Evolutionary conservation across 352 stramenopile species (phyloP), one percentile per base, ranked within the genome.

Genomic region (Phytopythium montanum): DNA sequence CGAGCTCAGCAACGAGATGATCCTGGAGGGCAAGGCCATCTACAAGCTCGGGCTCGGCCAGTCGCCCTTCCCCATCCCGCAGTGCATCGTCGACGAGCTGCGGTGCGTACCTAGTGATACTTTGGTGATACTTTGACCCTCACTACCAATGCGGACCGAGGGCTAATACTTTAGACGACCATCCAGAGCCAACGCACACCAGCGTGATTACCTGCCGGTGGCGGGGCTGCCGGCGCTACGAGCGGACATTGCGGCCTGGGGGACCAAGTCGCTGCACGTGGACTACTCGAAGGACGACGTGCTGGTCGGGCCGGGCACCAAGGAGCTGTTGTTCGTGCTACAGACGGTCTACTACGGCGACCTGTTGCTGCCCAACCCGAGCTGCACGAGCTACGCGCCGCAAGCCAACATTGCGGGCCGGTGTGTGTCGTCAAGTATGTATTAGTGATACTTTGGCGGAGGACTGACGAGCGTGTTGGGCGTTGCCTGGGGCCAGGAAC

Each of bases 261-360:
- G 76, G 0, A 71, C 81, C 0, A 60, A 76, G 55, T 70, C 68
- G 16, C 57, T 94, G 16, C 68, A 86, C 36, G 58, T 92, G 8
- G 60, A 77, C 0, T 94, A 88, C 70, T 81, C 78, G 5, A 68
- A 71, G 23, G 83, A 96, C 44, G 84, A 94, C 60, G 82, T 96
- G 21, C 73, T 96, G 28, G 79, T 96, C 4, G 87, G 87, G 6
- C 87, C 87, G n/a, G 87, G 87, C n/a, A 94, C 85, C 0, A 96
- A 96, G 56, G 87, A 96, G 60, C 68, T 96, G 13, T 64, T 96
- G 5, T 96, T 94, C 50, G 83, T 96, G n/a, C 69, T 96, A 23
- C 87, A 96, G 64, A 94, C 82, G 0, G 85, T 94, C 33, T 94
- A 94, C 52, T 94, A 96, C 64, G 87, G 85, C 41, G 87, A 96